Evolutionary conservation across 225 moss, liverwort and hornwort genomes (phyloP).

Genomic region (Physcomitrium patens): DNA sequence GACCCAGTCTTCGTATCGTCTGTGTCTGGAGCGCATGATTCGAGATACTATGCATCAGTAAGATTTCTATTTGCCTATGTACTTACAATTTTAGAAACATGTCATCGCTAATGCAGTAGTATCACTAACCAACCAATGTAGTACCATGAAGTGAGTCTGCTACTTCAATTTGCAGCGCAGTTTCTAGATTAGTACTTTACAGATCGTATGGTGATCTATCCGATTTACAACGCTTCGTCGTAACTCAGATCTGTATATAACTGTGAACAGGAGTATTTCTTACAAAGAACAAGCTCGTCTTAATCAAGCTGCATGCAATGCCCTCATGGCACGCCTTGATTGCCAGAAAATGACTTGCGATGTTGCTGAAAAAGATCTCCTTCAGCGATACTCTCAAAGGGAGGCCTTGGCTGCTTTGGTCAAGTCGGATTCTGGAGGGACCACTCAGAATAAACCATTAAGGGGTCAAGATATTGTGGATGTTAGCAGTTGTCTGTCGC

Average conservation of each 20-base stretch:
- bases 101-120: not conserved
- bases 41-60: slow-evolving; percentile 69
- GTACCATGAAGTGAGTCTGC: too few species aligned
- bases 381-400: slow-evolving; percentile 64
- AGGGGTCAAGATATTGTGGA: slow-evolving; percentile 63
- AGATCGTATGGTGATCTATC: too few species aligned
- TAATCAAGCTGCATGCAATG: slow-evolving; percentile 79
- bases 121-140: not conserved
- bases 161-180: too few species aligned
- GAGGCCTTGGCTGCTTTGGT: slow-evolving; percentile 58
- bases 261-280: slow-evolving; percentile 54
- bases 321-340: slow-evolving; percentile 72
- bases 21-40: slow-evolving; percentile 61
- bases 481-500: slow-evolving; percentile 63
- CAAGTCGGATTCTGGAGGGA: slow-evolving; percentile 37
- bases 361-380: slow-evolving; percentile 70
- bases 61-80: slow-evolving; percentile 6
- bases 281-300: slow-evolving; percentile 79
- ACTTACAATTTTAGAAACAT: not conserved
- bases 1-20: slow-evolving; percentile 57
- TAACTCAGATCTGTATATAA: not conserved
- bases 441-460: slow-evolving; percentile 36
- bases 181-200: too few species aligned
- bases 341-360: slow-evolving; percentile 75
- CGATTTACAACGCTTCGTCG: too few species aligned